A percentile compares a stretch with the other conserved stretches of the same genome.
phyloP scores from a whole-genome alignment of 257 asterid species.

The Solanum appendiculatum region DNA sequence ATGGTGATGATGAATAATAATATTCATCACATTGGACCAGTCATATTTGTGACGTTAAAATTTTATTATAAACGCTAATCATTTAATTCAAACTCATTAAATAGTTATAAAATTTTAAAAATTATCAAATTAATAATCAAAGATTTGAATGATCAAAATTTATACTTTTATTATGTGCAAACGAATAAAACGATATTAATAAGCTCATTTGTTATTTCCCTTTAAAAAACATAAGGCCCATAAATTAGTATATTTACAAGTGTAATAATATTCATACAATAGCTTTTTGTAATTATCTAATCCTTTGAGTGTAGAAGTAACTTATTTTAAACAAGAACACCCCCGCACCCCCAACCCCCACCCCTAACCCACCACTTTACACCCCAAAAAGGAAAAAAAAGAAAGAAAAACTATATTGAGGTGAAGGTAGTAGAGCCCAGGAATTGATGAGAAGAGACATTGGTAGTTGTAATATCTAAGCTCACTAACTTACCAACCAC shows the following conservation, averaged over 20 bases:
- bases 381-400: not conserved
- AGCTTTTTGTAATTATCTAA: not conserved
- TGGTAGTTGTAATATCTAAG: not conserved
- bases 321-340: not conserved
- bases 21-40: too few species aligned
- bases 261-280: not conserved
- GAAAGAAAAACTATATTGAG: not conserved
- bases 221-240: not conserved
- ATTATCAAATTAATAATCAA: too few species aligned
- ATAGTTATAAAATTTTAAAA: too few species aligned
- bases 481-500: not conserved
- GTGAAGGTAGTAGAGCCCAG: not conserved
- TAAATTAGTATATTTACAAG: not conserved
- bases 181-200: too few species aligned
- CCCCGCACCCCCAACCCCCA: not conserved
- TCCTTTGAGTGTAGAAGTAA: not conserved
- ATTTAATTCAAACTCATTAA: too few species aligned
- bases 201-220: not conserved
- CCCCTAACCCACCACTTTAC: not conserved
- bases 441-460: not conserved
- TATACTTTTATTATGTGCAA: too few species aligned
- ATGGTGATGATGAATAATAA: not conserved
- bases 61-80: too few species aligned
- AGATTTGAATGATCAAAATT: not conserved
- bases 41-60: not conserved